A percentile compares a stretch with the other conserved stretches of the same genome.
These are phyloP conservation scores for Phytophthora palmivora DNA, from an alignment of 352 stramenopile genomes.

Conservation along the genomic window DNA sequence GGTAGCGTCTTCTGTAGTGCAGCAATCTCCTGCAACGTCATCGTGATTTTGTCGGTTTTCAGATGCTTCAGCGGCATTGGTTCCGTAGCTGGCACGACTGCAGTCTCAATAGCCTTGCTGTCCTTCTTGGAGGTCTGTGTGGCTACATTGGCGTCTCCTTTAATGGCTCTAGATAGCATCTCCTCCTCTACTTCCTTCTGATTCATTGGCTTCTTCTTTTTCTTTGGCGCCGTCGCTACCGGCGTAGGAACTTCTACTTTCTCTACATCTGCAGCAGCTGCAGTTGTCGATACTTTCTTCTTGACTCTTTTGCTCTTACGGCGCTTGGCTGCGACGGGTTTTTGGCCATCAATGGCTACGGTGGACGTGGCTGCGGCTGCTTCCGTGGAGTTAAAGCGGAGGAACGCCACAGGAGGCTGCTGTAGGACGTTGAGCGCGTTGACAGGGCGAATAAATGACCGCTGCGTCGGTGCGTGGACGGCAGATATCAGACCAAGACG, in stretches of 20 bases:
- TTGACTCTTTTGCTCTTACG: constrained; percentile 38
- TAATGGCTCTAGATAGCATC: constrained; percentile 36
- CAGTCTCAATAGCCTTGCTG: constrained; percentile 12
- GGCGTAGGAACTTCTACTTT: constrained; percentile 3
- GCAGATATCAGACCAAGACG: constrained; percentile 18
- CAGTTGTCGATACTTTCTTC: constrained; percentile 26
- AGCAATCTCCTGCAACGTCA: constrained; percentile 77
- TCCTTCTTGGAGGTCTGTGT: constrained; percentile 21
- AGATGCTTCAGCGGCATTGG: constrained; percentile 43
- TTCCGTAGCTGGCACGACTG: constrained; percentile 29
- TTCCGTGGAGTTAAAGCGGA: constrained; percentile 20
- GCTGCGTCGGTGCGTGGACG: constrained; percentile 1
- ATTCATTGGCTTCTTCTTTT: constrained; percentile 31
- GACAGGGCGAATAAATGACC: not conserved
- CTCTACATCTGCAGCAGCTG: constrained; percentile 1
- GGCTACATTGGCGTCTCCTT: constrained; percentile 10
- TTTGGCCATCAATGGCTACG: constrained; percentile 2
- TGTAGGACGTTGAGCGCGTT: not conserved
- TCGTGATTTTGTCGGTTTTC: constrained; percentile 71
- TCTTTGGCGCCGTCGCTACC: not conserved
- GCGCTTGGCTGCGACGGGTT: constrained; percentile 39
- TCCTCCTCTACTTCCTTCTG: constrained; percentile 49
- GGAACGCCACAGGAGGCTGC: not conserved
- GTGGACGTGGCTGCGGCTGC: not conserved
- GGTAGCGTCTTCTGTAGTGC: constrained; percentile 79